phyloP scores from a whole-genome alignment of 495 filamentous ascomycete species.

The Neohortaea acidophila region DNA sequence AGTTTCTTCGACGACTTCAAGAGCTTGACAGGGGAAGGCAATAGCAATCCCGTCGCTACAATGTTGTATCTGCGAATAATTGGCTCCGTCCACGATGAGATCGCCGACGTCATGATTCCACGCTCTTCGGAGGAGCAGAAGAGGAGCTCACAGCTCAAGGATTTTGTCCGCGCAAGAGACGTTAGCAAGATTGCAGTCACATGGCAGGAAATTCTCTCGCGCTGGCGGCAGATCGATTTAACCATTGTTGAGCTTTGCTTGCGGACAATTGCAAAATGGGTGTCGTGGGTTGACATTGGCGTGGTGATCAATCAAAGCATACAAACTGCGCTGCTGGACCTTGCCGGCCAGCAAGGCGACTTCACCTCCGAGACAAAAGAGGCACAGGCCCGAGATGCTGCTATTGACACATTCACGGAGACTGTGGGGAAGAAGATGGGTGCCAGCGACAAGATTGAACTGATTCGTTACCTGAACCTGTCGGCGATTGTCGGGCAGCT shows the following conservation, averaged over 20 bases:
- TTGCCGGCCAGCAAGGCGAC: slow-evolving; percentile 46
- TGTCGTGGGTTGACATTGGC: slow-evolving; percentile 93
- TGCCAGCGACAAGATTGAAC: slow-evolving; percentile 73
- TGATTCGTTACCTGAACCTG: slow-evolving; percentile 82
- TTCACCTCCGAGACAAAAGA: slow-evolving; percentile 38
- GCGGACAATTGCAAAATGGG: slow-evolving; percentile 82
- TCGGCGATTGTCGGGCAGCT: slow-evolving; percentile 67
- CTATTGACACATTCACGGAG: slow-evolving; percentile 84
- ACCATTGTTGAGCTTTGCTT: slow-evolving; percentile 69
- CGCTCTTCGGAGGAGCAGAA: slow-evolving; percentile 59
- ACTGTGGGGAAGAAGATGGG: slow-evolving; percentile 98
- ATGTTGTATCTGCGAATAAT: slow-evolving; percentile 79
- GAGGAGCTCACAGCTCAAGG: slow-evolving; percentile 71
- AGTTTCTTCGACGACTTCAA: slow-evolving; percentile 80
- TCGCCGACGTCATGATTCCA: slow-evolving; percentile 78
- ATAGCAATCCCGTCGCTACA: slow-evolving; percentile 51
- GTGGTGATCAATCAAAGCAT: slow-evolving; percentile 79
- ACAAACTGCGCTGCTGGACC: slow-evolving; percentile 64
- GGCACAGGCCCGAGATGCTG: slow-evolving; percentile 67
- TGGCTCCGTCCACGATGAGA: slow-evolving; percentile 85
- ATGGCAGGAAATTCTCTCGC: slow-evolving; percentile 78
- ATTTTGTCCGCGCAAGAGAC: slow-evolving; percentile 69
- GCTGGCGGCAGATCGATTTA: slow-evolving; percentile 62
- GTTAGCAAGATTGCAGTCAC: slow-evolving; percentile 69
- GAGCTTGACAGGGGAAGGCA: slow-evolving; percentile 39